phyloP scores from a whole-genome alignment of 169 alveolate genomes.

The Fabrea salina region DNA sequence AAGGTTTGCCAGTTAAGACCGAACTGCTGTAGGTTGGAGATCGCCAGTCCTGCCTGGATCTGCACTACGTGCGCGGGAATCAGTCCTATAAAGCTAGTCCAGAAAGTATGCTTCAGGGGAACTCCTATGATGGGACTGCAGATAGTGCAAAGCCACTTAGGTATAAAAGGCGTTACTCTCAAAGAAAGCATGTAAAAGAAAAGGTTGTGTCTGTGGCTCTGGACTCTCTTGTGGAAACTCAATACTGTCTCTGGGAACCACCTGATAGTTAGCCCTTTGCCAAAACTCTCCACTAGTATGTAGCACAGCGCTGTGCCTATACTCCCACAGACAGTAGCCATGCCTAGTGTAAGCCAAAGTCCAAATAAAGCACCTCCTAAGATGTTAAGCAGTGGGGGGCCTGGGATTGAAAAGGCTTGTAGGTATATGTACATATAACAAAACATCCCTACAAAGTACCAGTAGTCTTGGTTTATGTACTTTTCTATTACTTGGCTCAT shows the following conservation, averaged over 20 bases:
- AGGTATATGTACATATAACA: constrained; percentile 59
- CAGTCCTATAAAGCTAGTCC: constrained; percentile 57
- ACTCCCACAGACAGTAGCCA: constrained; percentile 70
- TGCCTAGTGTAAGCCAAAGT: constrained; percentile 39
- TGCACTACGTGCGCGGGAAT: constrained; percentile 72
- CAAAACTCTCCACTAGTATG: constrained; percentile 58
- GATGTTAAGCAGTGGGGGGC: constrained; percentile 72
- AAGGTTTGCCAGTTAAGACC: constrained; percentile 44
- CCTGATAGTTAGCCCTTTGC: constrained; percentile 59
- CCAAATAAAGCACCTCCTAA: constrained; percentile 78
- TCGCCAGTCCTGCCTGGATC: constrained; percentile 61
- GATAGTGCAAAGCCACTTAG: constrained; percentile 67
- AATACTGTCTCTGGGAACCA: constrained; percentile 47
- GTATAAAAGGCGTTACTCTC: constrained; percentile 79
- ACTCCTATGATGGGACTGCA: constrained; percentile 68
- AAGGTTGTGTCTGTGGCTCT: constrained; percentile 48
- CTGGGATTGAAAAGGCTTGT: constrained; percentile 77
- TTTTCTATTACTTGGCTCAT: background rate
- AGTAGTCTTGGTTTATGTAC: background rate
- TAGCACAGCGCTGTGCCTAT: constrained; percentile 71
- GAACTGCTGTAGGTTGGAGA: constrained; percentile 45
- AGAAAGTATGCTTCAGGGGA: constrained; percentile 42
- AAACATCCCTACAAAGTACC: constrained; percentile 42
- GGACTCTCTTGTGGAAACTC: constrained; percentile 43
- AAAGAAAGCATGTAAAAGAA: constrained; percentile 74